phyloP scores from a whole-genome alignment of 495 filamentous ascomycete genomes.

The Daldinia caldariorum region DNA sequence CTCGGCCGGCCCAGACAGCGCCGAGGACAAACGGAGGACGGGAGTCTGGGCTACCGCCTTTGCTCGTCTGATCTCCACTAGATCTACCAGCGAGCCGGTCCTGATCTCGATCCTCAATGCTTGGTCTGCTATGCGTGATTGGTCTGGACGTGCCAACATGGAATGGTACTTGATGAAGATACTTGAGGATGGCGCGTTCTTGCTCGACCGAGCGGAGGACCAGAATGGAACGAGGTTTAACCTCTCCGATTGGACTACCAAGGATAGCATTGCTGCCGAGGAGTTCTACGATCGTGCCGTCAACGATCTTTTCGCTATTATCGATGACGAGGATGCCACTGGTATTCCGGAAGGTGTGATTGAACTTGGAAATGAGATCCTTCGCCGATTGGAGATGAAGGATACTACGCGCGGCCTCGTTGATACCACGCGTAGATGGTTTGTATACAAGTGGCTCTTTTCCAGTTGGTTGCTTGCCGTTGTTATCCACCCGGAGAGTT shows the following conservation, averaged over 20 bases:
- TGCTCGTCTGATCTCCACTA: slow-evolving; percentile 75
- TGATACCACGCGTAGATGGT: slow-evolving; percentile 76
- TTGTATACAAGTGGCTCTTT: slow-evolving; percentile 93
- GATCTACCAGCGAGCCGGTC: slow-evolving; percentile 66
- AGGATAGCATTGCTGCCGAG: slow-evolving; percentile 80
- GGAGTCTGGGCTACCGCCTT: slow-evolving; percentile 89
- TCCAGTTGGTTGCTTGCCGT: slow-evolving; percentile 84
- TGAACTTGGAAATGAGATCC: slow-evolving; percentile 82
- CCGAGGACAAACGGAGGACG: slow-evolving; percentile 74
- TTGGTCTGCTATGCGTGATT: slow-evolving; percentile 86
- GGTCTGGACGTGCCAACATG: slow-evolving; percentile 87
- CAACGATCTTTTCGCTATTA: slow-evolving; percentile 81
- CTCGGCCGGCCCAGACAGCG: slow-evolving; percentile 80
- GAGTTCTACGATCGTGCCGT: slow-evolving; percentile 90
- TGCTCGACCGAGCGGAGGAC: slow-evolving; percentile 82
- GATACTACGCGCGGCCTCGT: slow-evolving; percentile 56
- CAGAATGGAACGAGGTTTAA: slow-evolving; percentile 72
- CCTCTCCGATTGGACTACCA: slow-evolving; percentile 68
- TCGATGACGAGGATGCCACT: slow-evolving; percentile 80
- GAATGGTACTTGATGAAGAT: slow-evolving; percentile 94
- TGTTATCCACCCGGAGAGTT: slow-evolving; percentile 88
- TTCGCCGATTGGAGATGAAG: slow-evolving; percentile 78
- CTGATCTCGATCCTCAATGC: slow-evolving; percentile 78
- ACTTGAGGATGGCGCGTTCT: slow-evolving; percentile 88
- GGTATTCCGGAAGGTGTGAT: slow-evolving; percentile 87